Evolutionary conservation across 352 stramenopile species (phyloP).

Genomic region (Globisporangium camurandrum): DNA sequence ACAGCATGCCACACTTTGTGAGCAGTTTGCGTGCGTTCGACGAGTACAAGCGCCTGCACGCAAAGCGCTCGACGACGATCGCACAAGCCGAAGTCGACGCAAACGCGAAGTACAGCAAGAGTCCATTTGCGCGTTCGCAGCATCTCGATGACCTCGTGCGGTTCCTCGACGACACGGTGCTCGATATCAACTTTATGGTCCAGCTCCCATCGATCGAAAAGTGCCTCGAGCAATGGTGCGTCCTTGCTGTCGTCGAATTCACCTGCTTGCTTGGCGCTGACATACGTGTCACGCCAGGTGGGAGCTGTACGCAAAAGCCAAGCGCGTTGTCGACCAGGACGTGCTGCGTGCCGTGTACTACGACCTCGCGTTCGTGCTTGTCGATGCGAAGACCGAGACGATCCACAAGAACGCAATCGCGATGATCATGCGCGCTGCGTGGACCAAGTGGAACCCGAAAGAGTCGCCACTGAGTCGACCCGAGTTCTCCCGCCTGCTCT

Average conservation of each 20-base stretch:
- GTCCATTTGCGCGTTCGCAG: constrained; percentile 48
- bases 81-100: constrained; percentile 52
- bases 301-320: constrained; percentile 38
- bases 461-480: constrained; percentile 40
- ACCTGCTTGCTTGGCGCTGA: neutral
- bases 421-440: constrained; percentile 59
- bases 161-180: constrained; percentile 62
- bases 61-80: constrained; percentile 44
- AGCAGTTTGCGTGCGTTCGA: constrained; percentile 55
- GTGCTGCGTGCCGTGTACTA: constrained; percentile 64
- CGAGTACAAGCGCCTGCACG: constrained; percentile 61
- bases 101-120: constrained; percentile 75
- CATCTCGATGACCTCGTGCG: constrained; percentile 55
- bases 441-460: constrained; percentile 62
- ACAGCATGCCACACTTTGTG: constrained; percentile 81
- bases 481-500: constrained; percentile 63
- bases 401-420: constrained; percentile 75
- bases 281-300: constrained; percentile 20
- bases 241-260: neutral
- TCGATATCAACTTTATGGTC: constrained; percentile 83
- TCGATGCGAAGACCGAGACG: constrained; percentile 70
- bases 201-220: constrained; percentile 79
- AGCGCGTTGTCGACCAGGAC: constrained; percentile 38
- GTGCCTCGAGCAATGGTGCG: constrained; percentile 60
- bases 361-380: constrained; percentile 60